Evolutionary conservation across 2,329 filamentous ascomycete species (phyloP), one percentile per base, ranked within the genome.

Genomic region (Venturia oleaginea): DNA sequence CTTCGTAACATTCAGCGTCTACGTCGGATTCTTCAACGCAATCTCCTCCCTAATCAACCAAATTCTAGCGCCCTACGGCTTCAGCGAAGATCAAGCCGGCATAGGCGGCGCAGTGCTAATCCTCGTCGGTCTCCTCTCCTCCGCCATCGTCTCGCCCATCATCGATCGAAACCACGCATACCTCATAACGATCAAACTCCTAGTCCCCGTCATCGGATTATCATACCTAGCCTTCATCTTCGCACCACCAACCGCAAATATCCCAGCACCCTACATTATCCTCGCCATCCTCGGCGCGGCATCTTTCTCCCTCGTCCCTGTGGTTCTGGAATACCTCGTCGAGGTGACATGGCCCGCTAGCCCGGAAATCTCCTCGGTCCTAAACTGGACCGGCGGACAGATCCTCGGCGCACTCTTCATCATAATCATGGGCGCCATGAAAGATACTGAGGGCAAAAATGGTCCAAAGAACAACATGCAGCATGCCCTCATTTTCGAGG

Each of bases 11-110:
- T 97, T 93, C 77, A 78, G 84, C 68, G 76, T 92, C 70, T 96
- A 92, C 75, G 90, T 96, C 67, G 92, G 89, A 70, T 88, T 94
- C 78, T 99, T 99, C 86, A 97, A 97, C 81, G 89, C 89, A 69
- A 80, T 92, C 68, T 95, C 92, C 61, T 89, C 89, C 1, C 84
- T 97, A 1, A 82, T 97, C 11, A 96, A 93, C 78, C 93, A 97
- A 73, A 90, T 97, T 73, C 84, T 97, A 68, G 80, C 84, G 46
- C 94, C 94, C 0, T 93, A 97, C 77, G 89, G 86, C 70, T 96
- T 91, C 82, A 83, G 79, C 66, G 89, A 96, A 73, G 88, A 88
- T 68, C 83, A 96, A 64, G 90, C 93, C 27, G 94, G 64, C 40
- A 92, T 97, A 70, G 91, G 88, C 13, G 94, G 94, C 68, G 94